These are phyloP conservation scores for Metschnikowia similis DNA, from an alignment of 805 yeast species.

Conservation along the genomic window DNA sequence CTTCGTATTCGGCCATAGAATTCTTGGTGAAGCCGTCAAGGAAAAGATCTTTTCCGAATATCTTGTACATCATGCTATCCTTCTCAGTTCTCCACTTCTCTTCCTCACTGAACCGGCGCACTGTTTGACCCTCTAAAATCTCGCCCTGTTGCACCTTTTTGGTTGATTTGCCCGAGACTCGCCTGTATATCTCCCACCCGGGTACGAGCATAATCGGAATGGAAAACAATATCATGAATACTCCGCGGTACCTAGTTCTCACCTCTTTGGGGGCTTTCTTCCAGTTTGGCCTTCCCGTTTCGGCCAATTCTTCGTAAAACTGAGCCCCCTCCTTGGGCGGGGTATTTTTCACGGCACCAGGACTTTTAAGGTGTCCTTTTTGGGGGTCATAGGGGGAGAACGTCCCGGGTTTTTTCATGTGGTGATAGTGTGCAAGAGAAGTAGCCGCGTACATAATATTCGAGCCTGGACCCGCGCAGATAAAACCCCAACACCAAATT, in stretches of 20 bases:
- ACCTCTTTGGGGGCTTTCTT: constrained; percentile 39
- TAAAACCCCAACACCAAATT: neutral
- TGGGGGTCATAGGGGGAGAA: constrained; percentile 5
- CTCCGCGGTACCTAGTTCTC: constrained; percentile 33
- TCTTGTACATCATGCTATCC: constrained; percentile 31
- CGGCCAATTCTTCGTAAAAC: constrained; percentile 32
- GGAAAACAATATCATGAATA: constrained; percentile 34
- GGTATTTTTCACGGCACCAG: neutral
- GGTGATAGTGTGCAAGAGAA: neutral
- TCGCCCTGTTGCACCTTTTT: constrained; percentile 41
- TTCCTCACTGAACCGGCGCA: constrained; percentile 34
- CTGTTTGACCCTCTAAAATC: constrained; percentile 26
- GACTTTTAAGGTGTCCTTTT: neutral
- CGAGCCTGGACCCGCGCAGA: neutral
- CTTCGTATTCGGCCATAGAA: constrained; percentile 23
- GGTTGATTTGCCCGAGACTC: constrained; percentile 39
- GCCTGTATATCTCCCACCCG: constrained; percentile 30
- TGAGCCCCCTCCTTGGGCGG: constrained; percentile 22
- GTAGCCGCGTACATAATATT: neutral
- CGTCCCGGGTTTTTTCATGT: constrained; percentile 12
- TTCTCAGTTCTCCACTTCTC: constrained; percentile 40
- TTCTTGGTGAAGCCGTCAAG: constrained; percentile 43
- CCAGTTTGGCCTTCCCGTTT: constrained; percentile 42
- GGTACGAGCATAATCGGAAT: constrained; percentile 35
- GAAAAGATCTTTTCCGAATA: constrained; percentile 40